Evolutionary conservation across 2,329 filamentous ascomycete species (phyloP).

Genomic region (Aureobasidium namibiae): DNA sequence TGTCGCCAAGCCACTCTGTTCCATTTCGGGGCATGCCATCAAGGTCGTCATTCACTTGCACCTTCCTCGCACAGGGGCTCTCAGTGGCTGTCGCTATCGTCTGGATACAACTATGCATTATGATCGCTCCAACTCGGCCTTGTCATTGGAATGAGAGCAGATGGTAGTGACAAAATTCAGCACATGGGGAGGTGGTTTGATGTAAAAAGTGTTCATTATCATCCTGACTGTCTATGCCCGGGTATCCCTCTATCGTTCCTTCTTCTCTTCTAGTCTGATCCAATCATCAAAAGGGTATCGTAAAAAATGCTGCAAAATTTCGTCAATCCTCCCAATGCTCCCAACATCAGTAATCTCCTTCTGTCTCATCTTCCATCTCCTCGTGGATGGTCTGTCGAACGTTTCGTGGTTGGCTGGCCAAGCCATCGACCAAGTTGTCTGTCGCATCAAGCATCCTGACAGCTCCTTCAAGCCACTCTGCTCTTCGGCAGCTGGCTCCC

Average conservation of each 20-base stretch:
- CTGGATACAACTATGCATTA: no score
- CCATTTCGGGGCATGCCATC: neutral
- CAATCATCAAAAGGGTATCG: conserved; percentile 13
- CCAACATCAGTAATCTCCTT: neutral
- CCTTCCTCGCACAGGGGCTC: neutral
- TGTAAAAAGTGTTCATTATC: neutral
- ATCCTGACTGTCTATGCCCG: neutral
- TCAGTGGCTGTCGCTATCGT: no score
- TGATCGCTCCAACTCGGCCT: no score
- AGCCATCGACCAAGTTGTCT: conserved; percentile 34
- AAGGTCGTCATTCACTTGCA: neutral
- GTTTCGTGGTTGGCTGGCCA: conserved; percentile 31
- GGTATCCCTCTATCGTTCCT: neutral
- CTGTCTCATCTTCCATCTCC: neutral
- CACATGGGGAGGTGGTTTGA: no score
- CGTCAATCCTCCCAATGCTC: neutral
- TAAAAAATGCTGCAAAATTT: conserved; percentile 10
- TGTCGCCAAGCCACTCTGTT: neutral
- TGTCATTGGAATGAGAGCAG: no score
- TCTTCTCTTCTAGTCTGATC: neutral
- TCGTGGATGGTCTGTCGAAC: neutral
- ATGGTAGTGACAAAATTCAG: no score
- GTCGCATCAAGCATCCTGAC: conserved; percentile 38
- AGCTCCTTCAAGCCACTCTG: conserved; percentile 40
- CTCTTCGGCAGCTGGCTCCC: conserved; percentile 71